Evolutionary conservation across 2,329 filamentous ascomycete genomes (phyloP), one percentile per base, ranked within the genome.

Genomic region (Colletotrichum sp.): DNA sequence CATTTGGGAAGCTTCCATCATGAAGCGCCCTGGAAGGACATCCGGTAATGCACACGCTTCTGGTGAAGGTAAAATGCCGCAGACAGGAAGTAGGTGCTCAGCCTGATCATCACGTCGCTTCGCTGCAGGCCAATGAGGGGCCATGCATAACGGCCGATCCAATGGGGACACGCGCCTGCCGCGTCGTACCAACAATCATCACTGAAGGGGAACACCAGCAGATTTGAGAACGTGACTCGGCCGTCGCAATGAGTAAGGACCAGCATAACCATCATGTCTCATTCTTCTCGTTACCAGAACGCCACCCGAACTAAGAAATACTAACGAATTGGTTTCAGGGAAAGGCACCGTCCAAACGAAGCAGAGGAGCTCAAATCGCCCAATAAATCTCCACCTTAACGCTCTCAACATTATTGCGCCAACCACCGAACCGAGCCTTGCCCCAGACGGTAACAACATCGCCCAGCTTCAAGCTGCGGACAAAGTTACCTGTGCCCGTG

Each of bases 371-470:
- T 84, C 81, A 91, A 76, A 82, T 80, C 1, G 90, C 89, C 90
- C 90, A 93, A 79, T 91, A 93, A 30, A 93, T 85, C 73, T 91
- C 89, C 34, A 93, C 83, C 80, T 86, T 85, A 3, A 89, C 88
- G 15, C 82, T 85, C 63, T 89, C 81, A 12, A 93, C 81, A 15
- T 82, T 68, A 76, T 93, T 93, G 2, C 70, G 61, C 92, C 92
- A 93, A 0, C 83, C 87, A 0, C 80, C 82, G 71, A 91, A 93
- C 74, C 91, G 87, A 3, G 90, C 87, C 82, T 90, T 92, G 1
- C 84, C 91, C 92, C 92, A 93, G 3, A 93, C 79, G 0, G 91
- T 93, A 13, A 93, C 83, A 21, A 92, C 87, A 78, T 93, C 92
- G 1, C 92, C 92, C n/a, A 91, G 78, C 78, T 87, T 88, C 78